Base-by-base conservation (phyloP, 805 yeast species). In the Suhomyces canberraensis region DNA sequence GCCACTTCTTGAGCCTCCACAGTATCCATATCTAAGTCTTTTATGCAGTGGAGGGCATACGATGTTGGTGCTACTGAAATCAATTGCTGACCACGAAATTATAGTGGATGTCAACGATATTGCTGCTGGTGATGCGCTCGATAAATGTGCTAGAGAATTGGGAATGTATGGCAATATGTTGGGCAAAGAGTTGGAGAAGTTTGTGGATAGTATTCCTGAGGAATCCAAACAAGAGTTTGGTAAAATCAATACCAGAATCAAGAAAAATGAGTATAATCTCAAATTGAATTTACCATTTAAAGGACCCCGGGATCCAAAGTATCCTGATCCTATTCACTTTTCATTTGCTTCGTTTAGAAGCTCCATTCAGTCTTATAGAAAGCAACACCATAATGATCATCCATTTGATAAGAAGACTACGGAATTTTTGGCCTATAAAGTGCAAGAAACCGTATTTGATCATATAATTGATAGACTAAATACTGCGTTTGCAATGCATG, bases 11-110 rank as follows among this genome's bases (percentile, higher is more conserved):
- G 62, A 55, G 16, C 51, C 60, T 34, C 85, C 86, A 0, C 35
- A 54, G 13, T 84, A 66, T 47, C 95, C 95, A 2, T 87, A 84
- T 46, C 48, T 87, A 11, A 84, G 90, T 48, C 64, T 93, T 17
- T 62, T 93, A 20, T 90, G 81, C 13, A 83, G 95, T 50, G 98
- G 98, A 0, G 98, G 98, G 0, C 98, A 93, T 53, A 90, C 98
- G 0, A 79, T 88, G 79, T 64, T 90, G 17, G 95, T 91, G 1
- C 65, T 78, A 6, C 81, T 90, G 37, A 62, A 58, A 20, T 64
- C 81, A 13, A 48, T 88, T 1, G 42, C 68, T 0, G 72, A 82
- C 2, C 98, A 93, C 62, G 79, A 78, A 40, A 75, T 91, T 1
- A 56, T 88, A 3, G 78, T 82, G 15, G 74, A 89, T 50, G 85